A percentile compares a stretch with the other conserved stretches of the same genome.
Conservation (phyloP, 2,329 filamentous ascomycete genomes). For the Phialemonium atrogriseum region DNA sequence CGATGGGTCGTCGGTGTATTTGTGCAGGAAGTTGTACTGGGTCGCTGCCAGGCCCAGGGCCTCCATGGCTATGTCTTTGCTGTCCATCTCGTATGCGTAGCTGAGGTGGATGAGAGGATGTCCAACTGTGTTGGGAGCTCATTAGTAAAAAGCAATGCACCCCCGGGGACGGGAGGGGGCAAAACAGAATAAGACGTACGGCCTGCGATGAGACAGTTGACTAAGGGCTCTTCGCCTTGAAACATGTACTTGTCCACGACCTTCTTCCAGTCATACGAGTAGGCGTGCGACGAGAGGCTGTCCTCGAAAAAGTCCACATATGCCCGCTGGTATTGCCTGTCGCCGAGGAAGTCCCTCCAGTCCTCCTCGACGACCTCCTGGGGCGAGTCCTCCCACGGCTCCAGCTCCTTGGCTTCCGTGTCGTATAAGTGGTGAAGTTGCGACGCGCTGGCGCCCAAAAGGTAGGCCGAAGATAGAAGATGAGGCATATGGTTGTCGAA, state of each 20-base stretch:
- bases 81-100: conserved; percentile 87
- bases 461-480: conserved; percentile 74
- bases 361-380: conserved; percentile 75
- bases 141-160: conserved; percentile 11
- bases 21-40: conserved; percentile 52
- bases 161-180: conserved; percentile 1
- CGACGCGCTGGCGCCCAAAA: conserved; percentile 66
- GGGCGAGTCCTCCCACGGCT: conserved; percentile 77
- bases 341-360: conserved; percentile 79
- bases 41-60: conserved; percentile 61
- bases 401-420: conserved; percentile 59
- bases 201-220: conserved; percentile 72
- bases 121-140: conserved; percentile 52
- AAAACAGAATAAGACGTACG: conserved; percentile 42
- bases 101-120: conserved; percentile 91
- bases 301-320: conserved; percentile 97
- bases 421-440: conserved; percentile 80
- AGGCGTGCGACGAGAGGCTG: conserved; percentile 58
- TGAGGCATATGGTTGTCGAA: conserved; percentile 83
- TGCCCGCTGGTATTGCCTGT: conserved; percentile 74
- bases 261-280: conserved; percentile 76
- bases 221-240: conserved; percentile 62
- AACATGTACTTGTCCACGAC: conserved; percentile 73
- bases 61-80: conserved; percentile 80
- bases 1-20: conserved; percentile 62